phyloP scores from a whole-genome alignment of 257 asterid species.

The Nyctanthes arbortristis region DNA sequence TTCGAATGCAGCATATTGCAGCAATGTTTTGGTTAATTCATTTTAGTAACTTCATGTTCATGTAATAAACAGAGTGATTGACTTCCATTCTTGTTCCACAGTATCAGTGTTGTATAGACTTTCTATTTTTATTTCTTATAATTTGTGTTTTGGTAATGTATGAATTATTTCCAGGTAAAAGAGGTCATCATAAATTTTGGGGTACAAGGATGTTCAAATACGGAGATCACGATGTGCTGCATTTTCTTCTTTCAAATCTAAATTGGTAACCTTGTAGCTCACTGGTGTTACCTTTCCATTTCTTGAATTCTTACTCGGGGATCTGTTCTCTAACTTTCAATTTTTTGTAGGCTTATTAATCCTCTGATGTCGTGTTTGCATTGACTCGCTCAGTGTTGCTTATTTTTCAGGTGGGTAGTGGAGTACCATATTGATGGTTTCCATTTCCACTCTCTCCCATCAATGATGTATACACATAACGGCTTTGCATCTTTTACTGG shows the following conservation, averaged over 20 bases:
- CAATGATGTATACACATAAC: conserved; percentile 97
- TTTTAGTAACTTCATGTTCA: conserved; percentile 11
- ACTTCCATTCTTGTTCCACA: conserved; percentile 3
- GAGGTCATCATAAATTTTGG: conserved; percentile 98
- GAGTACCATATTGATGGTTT: conserved; percentile 96
- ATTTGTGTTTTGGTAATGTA: conserved; percentile 5
- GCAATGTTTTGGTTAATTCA: conserved; percentile 3
- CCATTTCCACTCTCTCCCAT: conserved; percentile 89
- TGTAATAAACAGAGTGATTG: conserved; percentile 9
- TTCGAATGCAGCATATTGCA: not conserved
- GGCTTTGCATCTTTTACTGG: conserved; percentile 96
- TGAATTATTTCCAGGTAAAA: conserved; percentile 57
- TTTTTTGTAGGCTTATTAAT: not conserved
- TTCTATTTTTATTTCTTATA: conserved; percentile 3
- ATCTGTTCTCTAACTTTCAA: conserved; percentile 15
- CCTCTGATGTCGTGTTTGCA: conserved; percentile 2
- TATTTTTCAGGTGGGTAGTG: conserved; percentile 82
- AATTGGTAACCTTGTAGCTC: conserved; percentile 62
- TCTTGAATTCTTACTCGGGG: conserved; percentile 20
- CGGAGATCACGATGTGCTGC: conserved; percentile 91
- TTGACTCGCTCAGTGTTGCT: conserved; percentile 25
- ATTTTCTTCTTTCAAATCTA: conserved; percentile 95
- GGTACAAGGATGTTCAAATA: conserved; percentile 97
- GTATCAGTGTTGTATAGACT: conserved; percentile 1
- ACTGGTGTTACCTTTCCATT: conserved; percentile 14